Evolutionary conservation across 805 yeast genomes (phyloP), one percentile per base, ranked within the genome.

Genomic region (Saturnispora galanensis): DNA sequence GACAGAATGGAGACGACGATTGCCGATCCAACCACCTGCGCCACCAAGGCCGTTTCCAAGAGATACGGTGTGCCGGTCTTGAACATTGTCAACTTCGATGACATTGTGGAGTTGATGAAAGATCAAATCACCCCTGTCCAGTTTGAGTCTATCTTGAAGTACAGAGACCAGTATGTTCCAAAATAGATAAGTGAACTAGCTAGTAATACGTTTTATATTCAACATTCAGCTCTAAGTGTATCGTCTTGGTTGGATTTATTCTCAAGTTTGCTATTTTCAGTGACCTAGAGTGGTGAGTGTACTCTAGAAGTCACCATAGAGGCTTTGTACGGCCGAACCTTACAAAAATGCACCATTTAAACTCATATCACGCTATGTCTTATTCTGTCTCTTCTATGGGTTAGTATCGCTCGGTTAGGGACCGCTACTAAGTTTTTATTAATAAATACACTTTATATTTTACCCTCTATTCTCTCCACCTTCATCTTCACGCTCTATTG

Each of bases 1-100:
- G 98, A 93, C 64, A 81, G 98, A 71, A 95, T 89, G 70, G 98
- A 93, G 68, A 80, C 93, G 40, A 81, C 84, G 32, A 75, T 70
- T 30, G 41, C 34, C 8, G 82, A 78, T 54, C 70, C 79, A 35
- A 71, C 71, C 36, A 63, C 70, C 54, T 81, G 93, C 53, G 95
- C 97, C 39, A 85, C 96, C 5, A 82, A 81, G 60, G 79, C 79
- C 17, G 93, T 90, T 26, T 68, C 84, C 42, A 69, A 77, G 56
- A 76, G 72, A 58, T 82, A 81, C 60, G 72, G 73, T 34, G 84
- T 90, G 46, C 97, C 97, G 2, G 96, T 93, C 18, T 63, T 84
- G 45, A 77, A 84, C 41, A 89, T 93, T 54, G 88, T 88, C 34
- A 71, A 77, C 36, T 73, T 93, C 60, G 69, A 74, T 41, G 89